Base-by-base conservation (phyloP, 768 basidiomycete species). In the Russula virescens region DNA sequence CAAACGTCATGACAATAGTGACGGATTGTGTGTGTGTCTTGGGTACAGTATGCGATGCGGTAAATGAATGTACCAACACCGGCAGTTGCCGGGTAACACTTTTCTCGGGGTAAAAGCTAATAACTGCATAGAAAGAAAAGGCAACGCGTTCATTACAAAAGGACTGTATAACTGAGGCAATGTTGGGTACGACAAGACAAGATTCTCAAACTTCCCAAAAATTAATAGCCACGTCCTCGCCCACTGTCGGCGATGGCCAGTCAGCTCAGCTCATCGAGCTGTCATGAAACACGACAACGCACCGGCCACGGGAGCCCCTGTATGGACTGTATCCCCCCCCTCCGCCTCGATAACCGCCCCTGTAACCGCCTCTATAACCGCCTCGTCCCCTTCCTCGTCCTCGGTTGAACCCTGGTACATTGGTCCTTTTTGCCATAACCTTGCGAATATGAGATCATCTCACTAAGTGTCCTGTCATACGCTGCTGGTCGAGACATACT, bases 371-470 rank as follows among this genome's bases (percentile, higher is more conserved):
- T 34, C 74, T 67, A 48, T 74, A 73, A 16, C 62, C 78, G 31
- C 81, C 72, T 49, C 63, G 58, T 2, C 88, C 89, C 55, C 94
- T 79, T 16, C 92, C 88, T 25, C 92, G 78, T 18, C 93, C 91
- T 61, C 89, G 85, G 68, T 84, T 89, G 75, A 91, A 94, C 1
- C 94, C 94, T 21, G 95, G 97, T 57, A 98, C 74, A 74, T 99
- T 99, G 45, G 97, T 99, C 64, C 97, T 83, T 73, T 99, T 99
- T 26, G 92, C 80, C 43, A 91, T 94, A 49, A 99, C 96, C 95
- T 98, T 47, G 25, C 3, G 23, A 48, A 2, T 21, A 28, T 28
- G 52, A 40, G 16, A 48, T 26, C 35, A 13, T 58, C 13, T 47
- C 0, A 40, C 35, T 8, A 40, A 10, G 21, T 14, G 16, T 31